phyloP scores from a whole-genome alignment of 1,284 basidiomycete genomes.

The Pholiota adiposa region DNA sequence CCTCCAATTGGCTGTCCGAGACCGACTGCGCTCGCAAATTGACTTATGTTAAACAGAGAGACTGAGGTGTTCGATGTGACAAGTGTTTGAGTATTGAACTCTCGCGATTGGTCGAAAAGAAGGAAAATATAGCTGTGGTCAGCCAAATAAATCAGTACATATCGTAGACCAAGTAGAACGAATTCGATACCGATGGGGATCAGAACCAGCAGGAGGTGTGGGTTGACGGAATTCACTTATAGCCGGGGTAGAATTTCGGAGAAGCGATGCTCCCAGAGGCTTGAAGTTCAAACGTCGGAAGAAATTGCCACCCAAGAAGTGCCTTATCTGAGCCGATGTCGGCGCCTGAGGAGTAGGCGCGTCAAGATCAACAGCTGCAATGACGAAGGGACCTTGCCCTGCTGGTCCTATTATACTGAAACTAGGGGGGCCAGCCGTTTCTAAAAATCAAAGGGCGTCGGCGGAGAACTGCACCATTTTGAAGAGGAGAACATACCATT shows the following conservation, averaged over 20 bases:
- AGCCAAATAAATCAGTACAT: not conserved
- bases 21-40: slow-evolving; percentile 40
- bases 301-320: slow-evolving; percentile 55
- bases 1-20: slow-evolving; percentile 47
- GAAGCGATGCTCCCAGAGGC: slow-evolving; percentile 14
- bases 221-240: slow-evolving; percentile 50
- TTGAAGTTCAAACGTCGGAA: slow-evolving; percentile 6
- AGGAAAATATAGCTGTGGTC: not conserved
- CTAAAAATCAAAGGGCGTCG: slow-evolving; percentile 28
- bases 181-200: slow-evolving; percentile 47
- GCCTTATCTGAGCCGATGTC: slow-evolving; percentile 49
- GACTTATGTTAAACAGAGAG: slow-evolving; percentile 42
- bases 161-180: not conserved
- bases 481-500: not conserved
- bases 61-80: slow-evolving; percentile 41
- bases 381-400: slow-evolving; percentile 45
- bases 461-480: not conserved
- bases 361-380: slow-evolving; percentile 54
- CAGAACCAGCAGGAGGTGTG: slow-evolving; percentile 52
- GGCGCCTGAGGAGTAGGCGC: slow-evolving; percentile 53
- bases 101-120: slow-evolving; percentile 35
- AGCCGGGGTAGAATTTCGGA: slow-evolving; percentile 48
- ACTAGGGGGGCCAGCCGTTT: slow-evolving; percentile 44
- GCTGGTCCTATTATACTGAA: slow-evolving; percentile 38
- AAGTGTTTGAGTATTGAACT: slow-evolving; percentile 40